Percentiles rank a stretch among this genome's conserved stretches.
These are phyloP conservation scores for Neurospora sp. DNA, from an alignment of 495 filamentous ascomycete genomes.

Conservation along the genomic window DNA sequence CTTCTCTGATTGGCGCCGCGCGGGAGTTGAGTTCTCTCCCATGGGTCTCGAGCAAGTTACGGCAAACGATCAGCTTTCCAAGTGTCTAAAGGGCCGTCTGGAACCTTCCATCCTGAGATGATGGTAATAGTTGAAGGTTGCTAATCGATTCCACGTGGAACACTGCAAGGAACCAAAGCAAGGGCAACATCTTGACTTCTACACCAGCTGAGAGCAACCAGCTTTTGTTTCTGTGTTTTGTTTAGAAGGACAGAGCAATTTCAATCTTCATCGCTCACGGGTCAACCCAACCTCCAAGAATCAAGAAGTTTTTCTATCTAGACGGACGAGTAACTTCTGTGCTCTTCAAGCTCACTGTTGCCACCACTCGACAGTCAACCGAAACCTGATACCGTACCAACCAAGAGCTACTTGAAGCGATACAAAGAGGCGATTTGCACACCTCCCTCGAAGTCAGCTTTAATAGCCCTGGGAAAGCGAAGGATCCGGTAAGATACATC, in stretches of 20 bases:
- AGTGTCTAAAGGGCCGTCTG: background rate
- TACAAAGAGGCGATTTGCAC: background rate
- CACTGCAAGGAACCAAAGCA: background rate
- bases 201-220: background rate
- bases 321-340: background rate
- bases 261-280: too few relatives aligned
- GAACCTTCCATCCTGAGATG: background rate
- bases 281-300: background rate
- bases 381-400: background rate
- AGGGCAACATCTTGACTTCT: background rate
- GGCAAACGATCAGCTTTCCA: background rate
- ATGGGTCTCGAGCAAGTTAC: background rate
- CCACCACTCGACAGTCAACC: background rate
- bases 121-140: background rate
- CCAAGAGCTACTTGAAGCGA: background rate
- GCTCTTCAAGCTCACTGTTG: background rate
- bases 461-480: background rate
- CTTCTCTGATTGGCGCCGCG: background rate
- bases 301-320: background rate
- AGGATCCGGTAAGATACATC: background rate
- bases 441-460: background rate
- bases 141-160: background rate
- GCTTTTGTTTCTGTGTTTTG: background rate
- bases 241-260: too few relatives aligned
- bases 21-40: background rate